Evolutionary conservation across 1,284 basidiomycete genomes (phyloP), one percentile per base, ranked within the genome.

Genomic region (Naganishia liquefaciens): DNA sequence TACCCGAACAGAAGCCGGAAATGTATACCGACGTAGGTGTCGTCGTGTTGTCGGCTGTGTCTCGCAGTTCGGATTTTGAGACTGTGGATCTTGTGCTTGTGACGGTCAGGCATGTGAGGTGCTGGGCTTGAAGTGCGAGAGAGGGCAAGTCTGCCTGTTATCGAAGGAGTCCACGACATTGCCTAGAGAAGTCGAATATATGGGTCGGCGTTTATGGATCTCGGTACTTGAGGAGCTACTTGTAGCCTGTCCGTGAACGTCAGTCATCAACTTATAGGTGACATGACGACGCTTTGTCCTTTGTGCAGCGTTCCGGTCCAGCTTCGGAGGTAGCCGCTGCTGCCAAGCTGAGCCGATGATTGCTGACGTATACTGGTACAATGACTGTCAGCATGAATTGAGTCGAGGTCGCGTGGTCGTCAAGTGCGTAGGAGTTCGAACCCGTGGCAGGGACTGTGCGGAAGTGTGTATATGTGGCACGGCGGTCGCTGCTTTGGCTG

Each of bases 11-110:
- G 57, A 23, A 60, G 33, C 25, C 57, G 57, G 27, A 60, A 60
- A 33, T 60, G 57, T 23, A 60, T 40, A 50, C 57, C 57, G 47
- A 60, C 46, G 37, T 50, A 60, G 57, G 46, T 50, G 46, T 60
- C 57, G 33, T 60, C 37, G 46, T 60, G 57, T 50, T 47, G 30
- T 17, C 30, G 57, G 30, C 46, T 33, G 42, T 60, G 57, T 60
- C 57, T 39, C 23, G 46, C 57, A 15, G 46, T 60, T 5, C 57
- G 57, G 21, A 46, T 50, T 15, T 49, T 60, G 28, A 50, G 39
- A 37, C 46, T 46, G 23, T 60, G 57, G 11, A 60, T 50, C 46
- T 60, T 60, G 57, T 42, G 46, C 39, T 27, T 60, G 27, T 49
- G 33, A 33, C 51, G 51, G 33, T 53, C 51, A 2, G 51, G 51